Evolutionary conservation across 768 basidiomycete genomes (phyloP).

Genomic region (Mycena polygramma): DNA sequence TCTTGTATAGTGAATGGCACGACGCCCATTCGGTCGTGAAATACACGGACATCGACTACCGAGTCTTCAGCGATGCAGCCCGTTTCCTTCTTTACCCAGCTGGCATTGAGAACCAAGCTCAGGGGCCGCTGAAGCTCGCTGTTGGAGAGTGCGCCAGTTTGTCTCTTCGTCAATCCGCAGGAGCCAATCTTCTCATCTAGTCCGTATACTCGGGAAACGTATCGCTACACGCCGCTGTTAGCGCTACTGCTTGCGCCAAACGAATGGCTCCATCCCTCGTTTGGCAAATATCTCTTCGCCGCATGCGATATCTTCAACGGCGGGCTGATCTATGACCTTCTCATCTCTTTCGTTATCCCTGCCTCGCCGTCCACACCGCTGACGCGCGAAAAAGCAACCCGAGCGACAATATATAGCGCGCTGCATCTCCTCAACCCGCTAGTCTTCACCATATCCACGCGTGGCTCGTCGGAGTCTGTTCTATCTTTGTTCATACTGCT

Average conservation of each 20-base stretch:
- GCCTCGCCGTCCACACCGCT: slow-evolving; percentile 16
- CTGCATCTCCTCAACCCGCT: slow-evolving; percentile 94
- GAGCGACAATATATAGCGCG: slow-evolving; percentile 70
- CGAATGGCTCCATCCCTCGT: slow-evolving; percentile 81
- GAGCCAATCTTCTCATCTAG: slow-evolving; percentile 54
- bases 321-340: slow-evolving; percentile 73
- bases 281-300: slow-evolving; percentile 93
- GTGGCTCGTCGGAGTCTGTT: slow-evolving; percentile 94
- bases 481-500: slow-evolving; percentile 84
- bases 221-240: slow-evolving; percentile 95
- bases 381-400: slow-evolving; percentile 29
- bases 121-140: slow-evolving; percentile 62
- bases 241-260: slow-evolving; percentile 88
- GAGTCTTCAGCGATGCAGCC: slow-evolving; percentile 95
- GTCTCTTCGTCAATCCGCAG: slow-evolving; percentile 10
- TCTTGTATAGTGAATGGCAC: slow-evolving; percentile 92
- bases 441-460: slow-evolving; percentile 95
- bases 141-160: slow-evolving; percentile 81
- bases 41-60: slow-evolving; percentile 99
- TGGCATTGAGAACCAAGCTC: slow-evolving; percentile 61
- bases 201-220: slow-evolving; percentile 93
- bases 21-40: slow-evolving; percentile 87
- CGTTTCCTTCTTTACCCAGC: slow-evolving; percentile 67
- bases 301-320: slow-evolving; percentile 87
- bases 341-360: slow-evolving; percentile 65